Conservation (phyloP, 441 rosid genomes). For the Pelargonium myrrhifolium region DNA sequence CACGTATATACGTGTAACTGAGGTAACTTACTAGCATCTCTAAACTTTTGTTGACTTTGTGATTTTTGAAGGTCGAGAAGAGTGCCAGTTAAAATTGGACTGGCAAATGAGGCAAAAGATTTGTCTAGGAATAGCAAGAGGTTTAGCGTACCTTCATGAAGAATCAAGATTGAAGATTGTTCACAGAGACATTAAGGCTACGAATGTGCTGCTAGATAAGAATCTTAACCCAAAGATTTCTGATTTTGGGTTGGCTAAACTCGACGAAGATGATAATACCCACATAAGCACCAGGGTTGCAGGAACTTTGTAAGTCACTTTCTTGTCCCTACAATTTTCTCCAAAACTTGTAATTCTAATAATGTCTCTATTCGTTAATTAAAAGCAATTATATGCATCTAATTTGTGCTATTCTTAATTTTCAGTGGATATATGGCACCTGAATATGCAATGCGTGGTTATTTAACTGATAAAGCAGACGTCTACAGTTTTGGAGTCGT, state of each 20-base stretch:
- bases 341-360: not conserved
- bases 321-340: not conserved
- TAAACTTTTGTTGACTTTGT: conserved; percentile 2
- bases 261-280: no score
- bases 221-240: no score
- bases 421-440: no score
- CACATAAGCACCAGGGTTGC: conserved; percentile 71
- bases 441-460: no score
- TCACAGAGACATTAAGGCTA: conserved; percentile 78
- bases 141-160: conserved; percentile 71
- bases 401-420: no score
- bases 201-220: conserved; percentile 70
- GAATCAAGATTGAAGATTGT: conserved; percentile 73
- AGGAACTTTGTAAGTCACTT: conserved; percentile 64
- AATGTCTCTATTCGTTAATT: not conserved
- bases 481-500: conserved; percentile 42
- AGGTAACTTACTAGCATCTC: not conserved
- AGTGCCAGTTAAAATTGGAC: conserved; percentile 39
- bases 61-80: conserved; percentile 41
- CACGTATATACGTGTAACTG: not conserved
- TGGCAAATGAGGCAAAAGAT: conserved; percentile 68
- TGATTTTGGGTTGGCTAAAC: no score
- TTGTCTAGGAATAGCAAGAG: conserved; percentile 68
- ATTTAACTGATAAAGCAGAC: conserved; percentile 50
- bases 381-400: no score